Evolutionary conservation across 257 asterid species (phyloP), one percentile per base, ranked within the genome.

Genomic region (Solanum infundibuliforme): DNA sequence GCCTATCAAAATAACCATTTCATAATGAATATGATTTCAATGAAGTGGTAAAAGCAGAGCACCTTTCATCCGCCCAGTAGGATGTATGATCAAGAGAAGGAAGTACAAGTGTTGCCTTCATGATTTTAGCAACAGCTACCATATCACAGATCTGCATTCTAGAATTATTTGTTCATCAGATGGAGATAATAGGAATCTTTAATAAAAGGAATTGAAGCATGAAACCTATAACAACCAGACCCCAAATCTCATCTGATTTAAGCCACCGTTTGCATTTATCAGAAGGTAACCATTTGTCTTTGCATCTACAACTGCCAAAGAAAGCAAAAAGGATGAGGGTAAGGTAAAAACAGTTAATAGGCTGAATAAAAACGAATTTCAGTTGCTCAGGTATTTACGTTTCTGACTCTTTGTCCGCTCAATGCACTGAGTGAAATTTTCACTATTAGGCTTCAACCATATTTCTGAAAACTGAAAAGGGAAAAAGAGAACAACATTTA

Each of bases 211-310:
- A 90, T 3, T 23, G 81, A 89, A 81, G 88, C 81, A 87, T 89
- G n/a, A 88, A 91, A 90, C 58, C 68, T 62, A 87, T 86, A 89
- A 89, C 91, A 89, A 93, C 88, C 98, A 92, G 98, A 97, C 99
- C 99, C 99, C 99, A 97, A 97, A 97, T 95, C 99, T 97, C 99
- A 95, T 97, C 96, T 97, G 99, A 93, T 95, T 97, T 89, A 97
- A 91, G 90, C 99, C 99, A 62, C 99, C 99, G 87, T 97, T 97
- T 88, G 99, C 98, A 90, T 97, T 97, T 73, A 94, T 92, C 83
- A 97, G 87, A 90, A 97, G 92, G 92, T 93, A 97, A 74, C 99
- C 99, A 73, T 93, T 94, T 8, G 99, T 93, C 52, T 88, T 93
- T 86, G 92, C 89, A 83, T 97, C 96, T 86, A 92, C 93, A 94